Percentiles rank a stretch among this genome's conserved stretches.
Conservation (phyloP, 805 yeast genomes). For the Pichia membranifaciens region DNA sequence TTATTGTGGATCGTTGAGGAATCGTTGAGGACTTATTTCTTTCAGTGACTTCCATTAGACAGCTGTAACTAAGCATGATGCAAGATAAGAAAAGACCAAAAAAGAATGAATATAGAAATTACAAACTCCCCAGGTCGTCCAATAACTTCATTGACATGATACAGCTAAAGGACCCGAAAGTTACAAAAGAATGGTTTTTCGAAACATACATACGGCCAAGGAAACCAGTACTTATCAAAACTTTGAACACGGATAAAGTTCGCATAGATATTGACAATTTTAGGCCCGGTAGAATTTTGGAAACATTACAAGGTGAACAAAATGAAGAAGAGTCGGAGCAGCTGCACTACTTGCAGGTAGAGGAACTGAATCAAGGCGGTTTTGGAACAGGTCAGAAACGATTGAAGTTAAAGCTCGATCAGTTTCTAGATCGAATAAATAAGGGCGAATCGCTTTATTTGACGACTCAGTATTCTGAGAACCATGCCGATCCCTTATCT, state of each 20-base stretch:
- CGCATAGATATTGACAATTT: constrained; percentile 9
- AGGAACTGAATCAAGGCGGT: constrained; percentile 52
- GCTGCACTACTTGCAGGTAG: constrained; percentile 47
- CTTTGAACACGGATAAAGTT: neutral
- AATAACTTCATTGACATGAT: constrained; percentile 9
- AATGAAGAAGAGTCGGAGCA: neutral
- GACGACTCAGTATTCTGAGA: constrained; percentile 63
- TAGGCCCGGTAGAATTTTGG: constrained; percentile 6
- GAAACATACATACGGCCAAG: constrained; percentile 12
- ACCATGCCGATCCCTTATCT: constrained; percentile 29
- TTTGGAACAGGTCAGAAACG: constrained; percentile 62
- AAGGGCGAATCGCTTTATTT: constrained; percentile 43
- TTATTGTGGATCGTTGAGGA: too few species aligned
- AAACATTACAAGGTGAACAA: constrained; percentile 10
- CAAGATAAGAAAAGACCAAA: neutral
- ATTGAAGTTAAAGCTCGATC: constrained; percentile 42
- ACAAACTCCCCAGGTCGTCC: constrained; percentile 2
- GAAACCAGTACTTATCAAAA: constrained; percentile 14
- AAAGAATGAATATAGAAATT: constrained; percentile 5
- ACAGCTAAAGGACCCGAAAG: constrained; percentile 9
- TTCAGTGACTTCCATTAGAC: too few species aligned
- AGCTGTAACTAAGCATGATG: too few species aligned
- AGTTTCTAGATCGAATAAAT: constrained; percentile 39
- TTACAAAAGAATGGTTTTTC: constrained; percentile 13
- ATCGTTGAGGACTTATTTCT: too few species aligned